Base-by-base conservation (phyloP, 2,329 filamentous ascomycete genomes). In the Colletotrichum tofieldiae region DNA sequence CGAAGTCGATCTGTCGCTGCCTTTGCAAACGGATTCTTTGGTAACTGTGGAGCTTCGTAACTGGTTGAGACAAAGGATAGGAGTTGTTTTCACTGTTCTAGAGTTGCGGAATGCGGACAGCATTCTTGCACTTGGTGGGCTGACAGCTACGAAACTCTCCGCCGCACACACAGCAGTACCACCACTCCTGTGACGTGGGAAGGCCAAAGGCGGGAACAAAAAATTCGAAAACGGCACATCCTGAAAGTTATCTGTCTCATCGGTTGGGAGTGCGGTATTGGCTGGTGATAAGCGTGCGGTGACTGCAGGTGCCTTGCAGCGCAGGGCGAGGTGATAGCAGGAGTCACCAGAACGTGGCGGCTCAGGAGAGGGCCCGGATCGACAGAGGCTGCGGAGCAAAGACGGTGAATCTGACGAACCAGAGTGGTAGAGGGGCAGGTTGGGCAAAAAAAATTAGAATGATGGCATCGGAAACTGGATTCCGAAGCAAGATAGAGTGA, bases 31-130 rank as follows among this genome's bases (percentile, higher is more conserved):
- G 14, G 77, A 79, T 49, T 78, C 76, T 4, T 51, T 79, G 16
- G 71, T 78, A 0, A 76, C 67, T 1, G 59, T 79, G 6, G 77
- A 79, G 61, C 47, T 79, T 26, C 60, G 75, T 1, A 70, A 64
- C 3, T 79, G 77, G 77, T 73, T 74, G 45, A 64, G 65, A 35
- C 72, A 75, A 26, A 66, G 55, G 9, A 67, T 77, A 20, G 74
- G 73, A 1, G 67, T 78, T 3, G 35, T 41, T 12, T 47, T 72
- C 14, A 70, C 66, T 1, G 32, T 72, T 3, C 6, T 72, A 6
- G 70, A 72, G 45, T 23, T 72, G 54, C 45, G 60, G 37, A 49
- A n/a, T 18, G 70, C 70, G 47, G 45, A 59, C 11, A 72, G 70
- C 41, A 54, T 72, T 16, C 23, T 49, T 2, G 52, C 65, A 1